phyloP scores from a whole-genome alignment of 371 early-diverging fungal genomes.

The Antonospora locustae region DNA sequence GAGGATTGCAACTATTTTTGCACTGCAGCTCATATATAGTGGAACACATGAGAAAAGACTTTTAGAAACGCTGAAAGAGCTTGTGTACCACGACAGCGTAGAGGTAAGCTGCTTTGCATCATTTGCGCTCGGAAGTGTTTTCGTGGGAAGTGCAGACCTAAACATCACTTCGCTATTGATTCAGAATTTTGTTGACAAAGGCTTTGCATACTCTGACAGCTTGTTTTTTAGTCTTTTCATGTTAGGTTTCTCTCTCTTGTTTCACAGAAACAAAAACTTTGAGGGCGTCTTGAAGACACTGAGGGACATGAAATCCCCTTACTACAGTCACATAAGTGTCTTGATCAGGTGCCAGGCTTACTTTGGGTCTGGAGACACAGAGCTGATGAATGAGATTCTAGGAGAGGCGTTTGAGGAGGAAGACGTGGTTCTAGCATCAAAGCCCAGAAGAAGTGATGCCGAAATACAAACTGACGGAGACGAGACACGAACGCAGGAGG shows the following conservation, averaged over 20 bases:
- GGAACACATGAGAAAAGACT: constrained; percentile 8
- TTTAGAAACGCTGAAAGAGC: neutral
- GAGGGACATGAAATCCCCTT: constrained; percentile 9
- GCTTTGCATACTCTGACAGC: constrained; percentile 8
- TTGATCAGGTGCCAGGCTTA: constrained; percentile 35
- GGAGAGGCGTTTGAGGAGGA: constrained; percentile 40
- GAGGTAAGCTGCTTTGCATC: constrained; percentile 38
- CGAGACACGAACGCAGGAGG: too few species aligned
- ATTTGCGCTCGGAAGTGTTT: constrained; percentile 42
- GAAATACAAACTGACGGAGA: too few species aligned
- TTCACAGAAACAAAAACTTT: constrained; percentile 24
- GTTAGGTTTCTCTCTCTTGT: constrained; percentile 47
- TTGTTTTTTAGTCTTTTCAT: constrained; percentile 37
- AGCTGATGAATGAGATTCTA: constrained; percentile 43
- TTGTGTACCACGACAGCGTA: constrained; percentile 19
- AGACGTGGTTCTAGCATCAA: constrained; percentile 28
- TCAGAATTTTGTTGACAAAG: constrained; percentile 30
- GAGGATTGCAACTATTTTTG: constrained; percentile 29
- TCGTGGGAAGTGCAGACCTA: constrained; percentile 23
- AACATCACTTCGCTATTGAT: constrained; percentile 36
- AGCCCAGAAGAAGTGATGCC: too few species aligned
- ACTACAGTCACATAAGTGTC: constrained; percentile 17
- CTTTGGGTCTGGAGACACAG: constrained; percentile 40
- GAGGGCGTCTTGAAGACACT: constrained; percentile 24
- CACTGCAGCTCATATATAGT: constrained; percentile 29